Base-by-base conservation (phyloP, 495 filamentous ascomycete species). In the Podospora pseudocomata region DNA sequence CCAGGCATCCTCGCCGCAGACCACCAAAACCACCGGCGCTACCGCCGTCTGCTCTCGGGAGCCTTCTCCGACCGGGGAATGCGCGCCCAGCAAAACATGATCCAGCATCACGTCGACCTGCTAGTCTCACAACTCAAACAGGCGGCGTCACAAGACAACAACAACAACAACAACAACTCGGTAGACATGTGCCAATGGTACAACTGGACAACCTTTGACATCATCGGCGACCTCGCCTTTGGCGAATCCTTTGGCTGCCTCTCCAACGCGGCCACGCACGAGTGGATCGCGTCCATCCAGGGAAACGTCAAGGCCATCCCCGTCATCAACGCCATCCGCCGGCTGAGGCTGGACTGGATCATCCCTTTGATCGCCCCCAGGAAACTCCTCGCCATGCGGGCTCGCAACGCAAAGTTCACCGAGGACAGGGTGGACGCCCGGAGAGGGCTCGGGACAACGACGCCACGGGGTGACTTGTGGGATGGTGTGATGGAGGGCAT, bases 41-140 rank as follows among this genome's bases (percentile, higher is more conserved):
- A 83, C 49, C 78, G 85, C 1, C 75, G 76, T 28, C 54, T 79
- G 3, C 71, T 86, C 2, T 76, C 79, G 0, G 80, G 84, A 26
- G 81, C 78, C 0, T 87, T 88, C 68, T 78, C 80, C 5, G 68
- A 76, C 20, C 73, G 77, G 4, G 84, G 83, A 0, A 63, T 88
- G 55, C 73, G 73, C 5, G 79, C 76, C 39, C 84, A 86, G 70
- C 77, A 83, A 64, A 71, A 70, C 0, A 73, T 82, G 3, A 68
- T 86, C n/a, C 71, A 80, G 34, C 68, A 66, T 26, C 81, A 83
- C 53, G 76, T 79, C 55, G 72, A 79, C 58, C 69, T 78, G 20
- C 74, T 86, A 3, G 74, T 7, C 66, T 77, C 13, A 23, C 66
- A 82, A 0, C 60, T 66, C 6, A 74, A 65, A 66, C 69, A 63